Evolutionary conservation across 768 basidiomycete species (phyloP), one percentile per base, ranked within the genome.

Genomic region (Collybia sordida): DNA sequence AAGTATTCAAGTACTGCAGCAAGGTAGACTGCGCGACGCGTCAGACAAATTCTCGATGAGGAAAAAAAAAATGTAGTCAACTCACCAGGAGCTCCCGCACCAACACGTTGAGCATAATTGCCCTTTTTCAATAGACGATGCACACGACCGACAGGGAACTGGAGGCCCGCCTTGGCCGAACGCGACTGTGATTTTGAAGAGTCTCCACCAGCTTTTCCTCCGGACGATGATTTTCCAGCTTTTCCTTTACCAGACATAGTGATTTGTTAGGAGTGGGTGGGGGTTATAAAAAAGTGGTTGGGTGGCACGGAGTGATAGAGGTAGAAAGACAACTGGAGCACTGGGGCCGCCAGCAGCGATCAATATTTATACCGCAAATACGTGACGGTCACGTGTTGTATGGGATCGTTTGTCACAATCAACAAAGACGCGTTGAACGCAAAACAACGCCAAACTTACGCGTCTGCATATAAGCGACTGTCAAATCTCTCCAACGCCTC

Each of bases 1-100:
- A 91, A 81, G 65, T 91, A 88, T 67, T 90, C 90, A 56, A 90
- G 81, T 57, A 90, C 88, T 17, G 87, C 88, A 22, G 88, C 88
- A 57, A 90, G 83, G 70, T 90, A 90, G 55, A 91, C 86, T 84
- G 50, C 15, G 46, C 8, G 3, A 49, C 8, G 34, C n/a, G 1
- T 6, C 2, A 41, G 12, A 49, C 47, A 37, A 24, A 6, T 11
- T 22, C 14, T 14, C 27, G 9, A 4, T 37, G 40, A 36, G 23
- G 35, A 2, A 11, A 18, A 18, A 22, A 12, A 25, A 25, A 35
- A 17, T 37, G 17, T 14, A 9, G 21, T 28, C 40, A 28, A 61
- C 66, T 18, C 56, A 82, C 82, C 82, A 59, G 87, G 86, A 53
- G 88, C 85, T 68, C 87, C 86, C 44, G 86, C 85, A 64, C 88